A percentile compares a stretch with the other conserved stretches of the same genome.
Conservation (phyloP, 1,284 basidiomycete genomes). For the Trametes sp. region DNA sequence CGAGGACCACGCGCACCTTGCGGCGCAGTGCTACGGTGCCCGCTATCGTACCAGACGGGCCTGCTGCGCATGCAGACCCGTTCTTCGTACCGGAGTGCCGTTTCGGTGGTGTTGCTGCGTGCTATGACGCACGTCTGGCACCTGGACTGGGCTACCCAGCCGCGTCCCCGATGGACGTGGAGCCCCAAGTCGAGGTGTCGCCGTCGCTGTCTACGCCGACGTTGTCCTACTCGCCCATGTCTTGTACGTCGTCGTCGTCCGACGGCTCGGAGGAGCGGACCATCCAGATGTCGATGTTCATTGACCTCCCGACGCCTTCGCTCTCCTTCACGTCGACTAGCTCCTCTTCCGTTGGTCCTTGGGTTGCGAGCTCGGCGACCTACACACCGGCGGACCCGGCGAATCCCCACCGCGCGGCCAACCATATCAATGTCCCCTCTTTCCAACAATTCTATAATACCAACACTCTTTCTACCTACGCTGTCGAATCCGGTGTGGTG, state of each 20-base stretch:
- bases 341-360: constrained; percentile 28
- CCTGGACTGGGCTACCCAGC: constrained; percentile 20
- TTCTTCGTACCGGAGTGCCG: neutral
- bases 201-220: constrained; percentile 40
- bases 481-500: constrained; percentile 10
- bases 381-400: constrained; percentile 26
- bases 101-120: neutral
- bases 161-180: constrained; percentile 22
- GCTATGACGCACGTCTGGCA: constrained; percentile 20
- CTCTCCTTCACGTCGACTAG: constrained; percentile 18
- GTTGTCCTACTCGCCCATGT: constrained; percentile 42
- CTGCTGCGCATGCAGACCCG: constrained; percentile 9
- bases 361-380: constrained; percentile 23
- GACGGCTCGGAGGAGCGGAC: constrained; percentile 44
- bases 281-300: constrained; percentile 40
- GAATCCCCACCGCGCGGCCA: constrained; percentile 19
- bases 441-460: constrained; percentile 11
- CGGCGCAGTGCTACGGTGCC: constrained; percentile 38
- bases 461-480: neutral
- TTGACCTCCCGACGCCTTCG: constrained; percentile 37
- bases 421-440: neutral
- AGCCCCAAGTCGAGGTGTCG: constrained; percentile 32
- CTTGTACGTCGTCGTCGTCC: constrained; percentile 39
- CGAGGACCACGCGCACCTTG: constrained; percentile 26
- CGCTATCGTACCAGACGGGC: constrained; percentile 19